Conservation (phyloP, 164 flowering plant species). For the Dillenia suffruticosa region DNA sequence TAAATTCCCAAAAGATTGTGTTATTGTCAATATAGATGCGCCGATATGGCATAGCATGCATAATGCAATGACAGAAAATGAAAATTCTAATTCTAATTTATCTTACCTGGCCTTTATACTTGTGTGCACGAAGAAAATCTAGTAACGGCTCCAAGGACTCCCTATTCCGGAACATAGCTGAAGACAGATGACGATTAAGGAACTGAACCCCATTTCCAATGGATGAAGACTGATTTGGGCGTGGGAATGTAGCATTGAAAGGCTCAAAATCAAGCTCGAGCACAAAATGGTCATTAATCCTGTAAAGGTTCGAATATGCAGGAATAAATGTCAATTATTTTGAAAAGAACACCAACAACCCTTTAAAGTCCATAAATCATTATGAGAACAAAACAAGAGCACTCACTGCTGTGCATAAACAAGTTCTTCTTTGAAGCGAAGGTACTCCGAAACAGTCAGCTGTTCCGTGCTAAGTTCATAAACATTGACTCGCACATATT, state of each 20-base stretch:
- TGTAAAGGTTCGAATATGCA: constrained; percentile 9
- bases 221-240: constrained; percentile 71
- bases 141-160: constrained; percentile 89
- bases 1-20: too few species aligned
- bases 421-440: constrained; percentile 79
- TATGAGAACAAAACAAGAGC: not conserved
- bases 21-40: too few species aligned
- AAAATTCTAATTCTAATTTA: not conserved
- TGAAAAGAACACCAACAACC: not conserved
- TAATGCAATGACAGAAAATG: not conserved
- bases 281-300: constrained; percentile 32
- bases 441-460: constrained; percentile 75
- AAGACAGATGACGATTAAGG: constrained; percentile 94
- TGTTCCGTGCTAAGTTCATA: constrained; percentile 83
- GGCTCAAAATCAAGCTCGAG: constrained; percentile 99
- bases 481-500: constrained; percentile 85
- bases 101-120: constrained; percentile 76
- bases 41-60: too few species aligned
- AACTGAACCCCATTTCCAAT: constrained; percentile 97
- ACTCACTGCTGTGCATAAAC: constrained; percentile 57
- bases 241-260: constrained; percentile 80
- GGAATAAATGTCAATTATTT: not conserved
- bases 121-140: constrained; percentile 82
- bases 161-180: constrained; percentile 74
- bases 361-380: not conserved